Evolutionary conservation across 2,329 filamentous ascomycete species (phyloP).

Genomic region (Teratosphaeria zuluensis): DNA sequence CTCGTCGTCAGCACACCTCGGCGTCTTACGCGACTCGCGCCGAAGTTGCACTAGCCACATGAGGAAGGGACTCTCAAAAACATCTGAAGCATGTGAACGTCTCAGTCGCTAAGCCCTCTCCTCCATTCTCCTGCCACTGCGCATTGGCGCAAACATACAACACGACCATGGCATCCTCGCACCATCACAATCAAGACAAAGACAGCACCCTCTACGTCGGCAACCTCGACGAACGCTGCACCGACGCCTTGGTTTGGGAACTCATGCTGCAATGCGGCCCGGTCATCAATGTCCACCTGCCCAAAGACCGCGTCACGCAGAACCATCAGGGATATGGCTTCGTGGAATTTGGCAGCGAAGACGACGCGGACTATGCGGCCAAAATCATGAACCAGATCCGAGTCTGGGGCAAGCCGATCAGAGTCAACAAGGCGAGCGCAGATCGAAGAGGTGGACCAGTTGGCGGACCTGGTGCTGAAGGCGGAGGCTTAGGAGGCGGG

Average conservation of each 20-base stretch:
- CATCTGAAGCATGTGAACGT: background rate
- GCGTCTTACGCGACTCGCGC: background rate
- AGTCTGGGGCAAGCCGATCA: constrained; percentile 85
- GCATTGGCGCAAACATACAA: background rate
- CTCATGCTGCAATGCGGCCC: constrained; percentile 96
- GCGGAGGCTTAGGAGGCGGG: constrained; percentile 86
- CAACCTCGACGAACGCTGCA: constrained; percentile 94
- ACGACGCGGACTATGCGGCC: constrained; percentile 92
- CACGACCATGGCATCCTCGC: background rate
- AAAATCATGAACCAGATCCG: constrained; percentile 95
- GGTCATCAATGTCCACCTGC: constrained; percentile 95
- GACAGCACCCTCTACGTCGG: constrained; percentile 97
- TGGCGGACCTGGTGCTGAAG: constrained; percentile 59
- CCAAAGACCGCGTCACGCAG: constrained; percentile 95
- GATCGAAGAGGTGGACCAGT: constrained; percentile 74
- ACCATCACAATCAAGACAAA: constrained; percentile 77
- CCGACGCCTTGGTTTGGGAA: constrained; percentile 87
- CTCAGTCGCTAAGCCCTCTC: background rate
- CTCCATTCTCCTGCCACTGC: background rate
- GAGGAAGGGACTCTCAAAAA: background rate
- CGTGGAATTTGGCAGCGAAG: constrained; percentile 92
- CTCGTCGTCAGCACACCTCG: background rate
- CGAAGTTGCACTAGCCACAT: background rate
- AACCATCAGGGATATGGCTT: constrained; percentile 97
- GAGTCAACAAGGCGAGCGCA: constrained; percentile 88